Evolutionary conservation across 805 yeast species (phyloP).

Genomic region (Myxozyma nipponensis): DNA sequence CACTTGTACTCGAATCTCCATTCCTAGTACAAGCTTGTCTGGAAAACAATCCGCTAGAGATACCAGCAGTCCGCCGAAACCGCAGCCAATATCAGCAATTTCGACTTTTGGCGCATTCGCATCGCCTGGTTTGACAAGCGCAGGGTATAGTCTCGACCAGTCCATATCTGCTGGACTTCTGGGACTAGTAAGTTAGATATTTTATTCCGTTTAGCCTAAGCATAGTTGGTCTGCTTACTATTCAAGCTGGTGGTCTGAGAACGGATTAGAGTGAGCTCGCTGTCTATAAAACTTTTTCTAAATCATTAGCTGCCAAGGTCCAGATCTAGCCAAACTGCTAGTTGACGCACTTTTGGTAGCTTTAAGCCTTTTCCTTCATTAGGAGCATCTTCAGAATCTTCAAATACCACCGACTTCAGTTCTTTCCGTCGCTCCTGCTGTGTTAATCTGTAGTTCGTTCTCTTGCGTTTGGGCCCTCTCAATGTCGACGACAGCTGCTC

Average conservation of each 20-base stretch:
- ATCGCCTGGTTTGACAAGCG: conserved; percentile 36
- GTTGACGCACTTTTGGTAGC: conserved; percentile 17
- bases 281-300: conserved; percentile 81
- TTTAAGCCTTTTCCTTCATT: conserved; percentile 19
- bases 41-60: conserved; percentile 77
- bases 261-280: conserved; percentile 96
- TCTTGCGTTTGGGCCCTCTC: conserved; percentile 29
- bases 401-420: conserved; percentile 47
- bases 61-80: conserved; percentile 87
- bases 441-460: conserved; percentile 40
- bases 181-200: conserved; percentile 44
- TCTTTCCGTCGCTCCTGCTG: conserved; percentile 50
- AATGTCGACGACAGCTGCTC: not conserved
- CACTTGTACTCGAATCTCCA: conserved; percentile 92
- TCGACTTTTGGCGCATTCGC: conserved; percentile 50
- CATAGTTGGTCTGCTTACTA: conserved; percentile 42
- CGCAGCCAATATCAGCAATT: conserved; percentile 96
- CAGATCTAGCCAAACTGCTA: not conserved
- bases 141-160: conserved; percentile 77
- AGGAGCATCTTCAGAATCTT: conserved; percentile 34
- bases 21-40: conserved; percentile 69
- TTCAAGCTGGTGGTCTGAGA: conserved; percentile 88
- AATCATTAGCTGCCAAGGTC: not conserved
- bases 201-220: not conserved
- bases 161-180: conserved; percentile 75